These are phyloP conservation scores for Epichloe amarillans DNA, from an alignment of 2,329 filamentous ascomycete species.

Conservation along the genomic window DNA sequence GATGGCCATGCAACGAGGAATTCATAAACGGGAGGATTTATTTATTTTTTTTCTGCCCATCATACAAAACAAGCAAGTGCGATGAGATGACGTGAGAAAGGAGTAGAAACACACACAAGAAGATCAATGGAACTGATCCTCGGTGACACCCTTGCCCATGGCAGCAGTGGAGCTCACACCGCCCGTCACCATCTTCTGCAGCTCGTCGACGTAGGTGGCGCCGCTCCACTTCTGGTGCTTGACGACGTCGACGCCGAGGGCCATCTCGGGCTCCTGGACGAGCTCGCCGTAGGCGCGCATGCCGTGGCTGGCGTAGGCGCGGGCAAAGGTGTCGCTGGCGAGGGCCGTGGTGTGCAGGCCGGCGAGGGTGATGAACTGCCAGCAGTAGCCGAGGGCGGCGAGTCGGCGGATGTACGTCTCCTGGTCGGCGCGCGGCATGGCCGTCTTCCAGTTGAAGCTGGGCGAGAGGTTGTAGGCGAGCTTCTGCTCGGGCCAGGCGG, in stretches of 20 bases:
- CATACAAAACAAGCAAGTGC: too few species aligned
- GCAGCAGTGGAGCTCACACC: constrained; percentile 85
- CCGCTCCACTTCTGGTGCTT: constrained; percentile 99
- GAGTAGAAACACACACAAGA: too few species aligned
- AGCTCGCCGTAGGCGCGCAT: constrained; percentile 97
- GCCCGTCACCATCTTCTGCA: constrained; percentile 94
- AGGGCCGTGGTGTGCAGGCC: constrained; percentile 92
- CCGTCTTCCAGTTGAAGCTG: constrained; percentile 99
- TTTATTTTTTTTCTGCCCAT: too few species aligned
- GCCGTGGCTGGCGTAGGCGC: constrained; percentile 65
- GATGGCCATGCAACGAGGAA: too few species aligned
- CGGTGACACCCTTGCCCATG: constrained; percentile 95
- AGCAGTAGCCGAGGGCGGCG: constrained; percentile 83
- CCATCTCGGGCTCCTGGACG: constrained; percentile 96
- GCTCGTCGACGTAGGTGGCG: constrained; percentile 84
- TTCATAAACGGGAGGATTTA: too few species aligned
- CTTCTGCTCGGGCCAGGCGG: constrained; percentile 94
- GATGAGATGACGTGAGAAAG: too few species aligned
- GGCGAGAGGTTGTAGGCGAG: constrained; percentile 97
- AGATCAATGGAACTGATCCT: constrained; percentile 66
- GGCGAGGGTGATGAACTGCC: constrained; percentile 99
- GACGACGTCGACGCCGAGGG: constrained; percentile 78
- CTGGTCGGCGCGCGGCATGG: constrained; percentile 83
- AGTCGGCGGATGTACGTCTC: constrained; percentile 95
- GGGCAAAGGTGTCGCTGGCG: constrained; percentile 78